Base-by-base conservation (phyloP, 345 rosid species). In the Fremontodendron californicum region DNA sequence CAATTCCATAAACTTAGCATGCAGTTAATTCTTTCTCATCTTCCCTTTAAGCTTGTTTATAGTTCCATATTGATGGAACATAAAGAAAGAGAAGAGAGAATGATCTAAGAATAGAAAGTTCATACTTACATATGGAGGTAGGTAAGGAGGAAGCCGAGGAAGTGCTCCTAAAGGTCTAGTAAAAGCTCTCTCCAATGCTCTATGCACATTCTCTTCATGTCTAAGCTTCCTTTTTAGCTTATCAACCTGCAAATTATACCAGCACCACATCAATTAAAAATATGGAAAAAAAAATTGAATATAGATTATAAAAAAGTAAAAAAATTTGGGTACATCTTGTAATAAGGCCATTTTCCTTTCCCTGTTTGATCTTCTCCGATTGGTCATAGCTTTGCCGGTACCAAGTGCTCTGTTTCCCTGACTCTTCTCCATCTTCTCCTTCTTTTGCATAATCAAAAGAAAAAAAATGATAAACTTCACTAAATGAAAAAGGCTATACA, bases 111-210 rank as follows among this genome's bases (percentile, higher is more conserved):
- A 63, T 39, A 43, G 18, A 57, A 68, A 66, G 46, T 78, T 48
- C 16, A 72, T 6, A 81, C 96, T 89, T 75, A 96, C 99, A 85
- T 89, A 29, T 46, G 93, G 88, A 85, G 99, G 97, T 25, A 96
- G 95, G 80, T 91, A 96, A 71, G 98, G 91, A 13, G 99, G 97
- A 70, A 94, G 95, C 79, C 99, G 94, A 79, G 99, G 99, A 21
- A 96, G 92, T 83, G 95, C 91, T 73, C 99, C 99, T 77, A 96
- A 78, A 66, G 97, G 99, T 85, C 99, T 88, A 31, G 85, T 87
- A 80, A 96, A 91, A 81, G 99, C 99, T 52, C 99, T 92, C 85
- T 92, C 98, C 71, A 96, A 73, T 73, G 98, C 97, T 89, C 94
- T 89, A 77, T 94, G 99, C 67, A 96, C 94, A 87, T 96, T 94